Percentiles rank a stretch among this genome's conserved stretches.
phyloP scores from a whole-genome alignment of 257 asterid genomes.

The Prunella vulgaris region DNA sequence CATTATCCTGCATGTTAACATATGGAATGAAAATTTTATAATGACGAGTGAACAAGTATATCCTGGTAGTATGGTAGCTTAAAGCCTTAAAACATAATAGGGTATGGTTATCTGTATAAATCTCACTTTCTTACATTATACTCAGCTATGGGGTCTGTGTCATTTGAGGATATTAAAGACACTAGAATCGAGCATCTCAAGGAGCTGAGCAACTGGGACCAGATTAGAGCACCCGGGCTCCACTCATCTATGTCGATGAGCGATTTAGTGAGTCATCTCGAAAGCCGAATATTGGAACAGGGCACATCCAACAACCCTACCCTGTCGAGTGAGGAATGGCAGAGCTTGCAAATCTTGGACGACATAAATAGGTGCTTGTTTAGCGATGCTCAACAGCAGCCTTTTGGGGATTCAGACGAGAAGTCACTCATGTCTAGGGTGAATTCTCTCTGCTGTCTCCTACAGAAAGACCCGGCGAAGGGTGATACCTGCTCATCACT shows the following conservation, averaged over 20 bases:
- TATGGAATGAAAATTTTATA: too few species aligned
- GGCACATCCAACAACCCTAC: constrained; percentile 38
- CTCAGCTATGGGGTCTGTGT: constrained; percentile 43
- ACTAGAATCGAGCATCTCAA: constrained; percentile 51
- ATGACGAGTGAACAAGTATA: not conserved
- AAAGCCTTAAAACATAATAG: not conserved
- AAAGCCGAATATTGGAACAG: constrained; percentile 71
- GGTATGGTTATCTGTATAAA: not conserved
- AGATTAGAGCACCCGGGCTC: constrained; percentile 71
- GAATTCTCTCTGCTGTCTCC: constrained; percentile 88
- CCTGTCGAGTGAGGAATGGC: constrained; percentile 73
- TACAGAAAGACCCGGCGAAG: constrained; percentile 62
- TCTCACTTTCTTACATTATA: not conserved
- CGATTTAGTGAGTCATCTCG: constrained; percentile 87
- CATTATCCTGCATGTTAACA: too few species aligned
- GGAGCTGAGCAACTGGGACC: constrained; percentile 68
- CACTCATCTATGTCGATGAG: constrained; percentile 87
- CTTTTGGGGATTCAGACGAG: constrained; percentile 50
- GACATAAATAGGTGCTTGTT: constrained; percentile 65
- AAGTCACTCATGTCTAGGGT: constrained; percentile 82
- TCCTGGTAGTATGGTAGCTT: not conserved
- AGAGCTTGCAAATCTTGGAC: constrained; percentile 64
- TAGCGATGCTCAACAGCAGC: constrained; percentile 49
- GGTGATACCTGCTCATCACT: constrained; percentile 20
- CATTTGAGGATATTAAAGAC: constrained; percentile 43